These are phyloP conservation scores for Lactarius hatsudake DNA, from an alignment of 768 basidiomycete species.

Conservation along the genomic window DNA sequence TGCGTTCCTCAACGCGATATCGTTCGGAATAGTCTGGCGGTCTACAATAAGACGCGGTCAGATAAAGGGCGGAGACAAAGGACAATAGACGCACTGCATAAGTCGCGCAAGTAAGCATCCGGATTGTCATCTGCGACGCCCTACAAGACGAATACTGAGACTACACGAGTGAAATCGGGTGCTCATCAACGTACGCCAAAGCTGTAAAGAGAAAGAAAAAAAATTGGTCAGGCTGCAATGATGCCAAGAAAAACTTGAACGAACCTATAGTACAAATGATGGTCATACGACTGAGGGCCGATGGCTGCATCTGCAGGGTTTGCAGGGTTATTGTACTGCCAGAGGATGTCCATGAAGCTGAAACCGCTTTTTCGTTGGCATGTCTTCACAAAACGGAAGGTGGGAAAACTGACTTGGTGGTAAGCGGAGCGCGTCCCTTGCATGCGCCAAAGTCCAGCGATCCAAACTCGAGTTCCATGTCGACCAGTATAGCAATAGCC, in stretches of 20 bases:
- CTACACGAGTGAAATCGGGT: background rate
- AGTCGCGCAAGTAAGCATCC: conserved; percentile 59
- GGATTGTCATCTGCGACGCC: conserved; percentile 67
- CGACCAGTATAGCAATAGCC: conserved; percentile 16
- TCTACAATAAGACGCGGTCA: conserved; percentile 40
- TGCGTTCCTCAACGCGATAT: conserved; percentile 43
- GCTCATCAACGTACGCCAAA: conserved; percentile 49
- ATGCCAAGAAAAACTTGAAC: conserved; percentile 27
- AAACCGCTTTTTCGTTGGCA: background rate
- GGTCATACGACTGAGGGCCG: conserved; percentile 74
- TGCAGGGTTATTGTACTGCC: conserved; percentile 67
- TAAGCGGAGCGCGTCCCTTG: background rate
- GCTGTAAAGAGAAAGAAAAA: conserved; percentile 35
- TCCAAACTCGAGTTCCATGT: conserved; percentile 3
- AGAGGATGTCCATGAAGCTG: conserved; percentile 80
- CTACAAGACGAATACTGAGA: conserved; percentile 35
- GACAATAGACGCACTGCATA: conserved; percentile 59
- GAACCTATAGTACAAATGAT: conserved; percentile 75
- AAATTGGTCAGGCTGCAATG: background rate
- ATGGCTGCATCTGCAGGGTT: conserved; percentile 69
- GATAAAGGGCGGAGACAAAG: background rate
- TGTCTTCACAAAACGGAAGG: background rate
- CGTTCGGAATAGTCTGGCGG: conserved; percentile 51
- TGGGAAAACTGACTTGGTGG: conserved; percentile 17
- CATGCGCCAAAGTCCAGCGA: conserved; percentile 5